Percentiles rank a stretch among this genome's conserved stretches.
phyloP scores from a whole-genome alignment of 805 yeast genomes.

The Wickerhamiella brachini region DNA sequence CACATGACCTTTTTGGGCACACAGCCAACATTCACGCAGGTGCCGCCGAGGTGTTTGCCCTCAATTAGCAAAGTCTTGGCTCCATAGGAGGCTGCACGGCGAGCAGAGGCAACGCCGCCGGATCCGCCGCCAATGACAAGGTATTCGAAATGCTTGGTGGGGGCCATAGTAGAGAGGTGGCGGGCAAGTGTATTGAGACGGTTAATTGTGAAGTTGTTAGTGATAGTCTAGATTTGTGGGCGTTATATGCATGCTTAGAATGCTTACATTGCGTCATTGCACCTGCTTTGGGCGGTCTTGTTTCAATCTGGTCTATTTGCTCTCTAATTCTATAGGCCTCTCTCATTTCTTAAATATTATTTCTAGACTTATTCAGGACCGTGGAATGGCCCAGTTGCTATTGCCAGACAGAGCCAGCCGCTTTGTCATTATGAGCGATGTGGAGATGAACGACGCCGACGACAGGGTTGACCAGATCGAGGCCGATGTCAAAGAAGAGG shows the following conservation, averaged over 20 bases:
- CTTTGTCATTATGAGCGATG: conserved; percentile 1
- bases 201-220: background rate
- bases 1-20: conserved; percentile 99
- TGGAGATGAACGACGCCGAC: conserved; percentile 1
- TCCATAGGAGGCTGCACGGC: conserved; percentile 88
- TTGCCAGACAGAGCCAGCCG: background rate
- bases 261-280: background rate
- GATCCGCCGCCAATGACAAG: conserved; percentile 98
- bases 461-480: background rate
- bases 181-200: background rate
- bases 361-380: too few species aligned
- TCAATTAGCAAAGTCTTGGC: conserved; percentile 78
- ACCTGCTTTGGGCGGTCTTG: too few species aligned
- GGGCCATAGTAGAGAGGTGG: conserved; percentile 36
- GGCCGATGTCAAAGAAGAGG: background rate
- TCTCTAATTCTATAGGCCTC: too few species aligned
- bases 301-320: too few species aligned
- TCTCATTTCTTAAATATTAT: too few species aligned
- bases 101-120: conserved; percentile 97
- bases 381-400: too few species aligned
- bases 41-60: conserved; percentile 77
- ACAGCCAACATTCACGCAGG: conserved; percentile 98
- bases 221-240: background rate
- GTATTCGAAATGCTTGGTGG: conserved; percentile 63
- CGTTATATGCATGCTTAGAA: background rate